A percentile compares a stretch with the other conserved stretches of the same genome.
Evolutionary conservation across 2,329 filamentous ascomycete species (phyloP).

Genomic region (Diaporthe destruens): DNA sequence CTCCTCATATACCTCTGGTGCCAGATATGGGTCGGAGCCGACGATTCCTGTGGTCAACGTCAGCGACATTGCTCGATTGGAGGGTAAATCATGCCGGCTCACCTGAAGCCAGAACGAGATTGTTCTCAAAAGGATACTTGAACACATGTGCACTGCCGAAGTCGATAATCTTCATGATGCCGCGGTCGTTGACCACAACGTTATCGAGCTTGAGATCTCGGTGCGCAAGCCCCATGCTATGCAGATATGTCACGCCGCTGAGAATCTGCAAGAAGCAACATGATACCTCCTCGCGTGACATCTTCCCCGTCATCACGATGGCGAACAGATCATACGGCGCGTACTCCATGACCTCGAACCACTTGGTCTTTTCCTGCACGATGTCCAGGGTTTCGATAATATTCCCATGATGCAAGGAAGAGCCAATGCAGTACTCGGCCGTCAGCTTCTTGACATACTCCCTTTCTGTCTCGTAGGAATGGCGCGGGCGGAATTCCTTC

Average conservation of each 20-base stretch:
- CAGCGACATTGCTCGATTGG: conserved; percentile 31
- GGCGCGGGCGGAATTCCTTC: conserved; percentile 93
- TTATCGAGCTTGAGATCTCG: conserved; percentile 97
- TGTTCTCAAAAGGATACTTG: conserved; percentile 95
- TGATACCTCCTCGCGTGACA: conserved; percentile 89
- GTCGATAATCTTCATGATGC: conserved; percentile 99
- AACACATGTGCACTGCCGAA: conserved; percentile 98
- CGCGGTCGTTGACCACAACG: conserved; percentile 94
- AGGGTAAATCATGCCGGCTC: conserved; percentile 51
- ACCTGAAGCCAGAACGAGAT: conserved; percentile 85
- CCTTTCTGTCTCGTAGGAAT: conserved; percentile 92
- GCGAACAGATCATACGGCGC: conserved; percentile 96
- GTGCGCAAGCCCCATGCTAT: conserved; percentile 94
- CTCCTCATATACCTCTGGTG: conserved; percentile 95
- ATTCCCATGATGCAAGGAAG: conserved; percentile 95
- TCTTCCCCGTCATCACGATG: conserved; percentile 98
- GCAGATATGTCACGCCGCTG: conserved; percentile 92
- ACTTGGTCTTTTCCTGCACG: conserved; percentile 90
- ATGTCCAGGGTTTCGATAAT: conserved; percentile 99
- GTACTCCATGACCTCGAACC: conserved; percentile 99
- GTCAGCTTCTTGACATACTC: conserved; percentile 99
- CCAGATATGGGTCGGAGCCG: conserved; percentile 92
- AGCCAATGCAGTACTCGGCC: conserved; percentile 97
- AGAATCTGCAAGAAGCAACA: conserved; percentile 96
- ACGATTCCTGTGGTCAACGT: conserved; percentile 66